Conservation (phyloP, 140 eudicot genomes). For the Stevia rebaudiana region DNA sequence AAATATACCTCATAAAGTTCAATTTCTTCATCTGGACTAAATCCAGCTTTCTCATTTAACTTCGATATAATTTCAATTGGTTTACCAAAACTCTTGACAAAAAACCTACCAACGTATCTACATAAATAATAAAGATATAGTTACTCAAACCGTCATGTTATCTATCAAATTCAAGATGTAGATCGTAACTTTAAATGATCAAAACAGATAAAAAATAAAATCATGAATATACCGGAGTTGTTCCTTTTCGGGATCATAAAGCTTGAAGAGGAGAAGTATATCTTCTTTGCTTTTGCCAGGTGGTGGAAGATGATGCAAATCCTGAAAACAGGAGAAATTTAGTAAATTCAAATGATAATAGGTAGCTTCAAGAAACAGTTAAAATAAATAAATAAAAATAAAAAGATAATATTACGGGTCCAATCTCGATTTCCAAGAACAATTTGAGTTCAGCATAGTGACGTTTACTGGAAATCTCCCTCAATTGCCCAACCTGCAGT, state of each 20-base stretch:
- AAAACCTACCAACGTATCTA: constrained; percentile 38
- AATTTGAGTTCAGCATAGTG: constrained; percentile 58
- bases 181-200: no score
- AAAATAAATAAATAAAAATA: background rate
- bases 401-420: constrained; percentile 32
- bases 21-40: constrained; percentile 58
- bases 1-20: constrained; percentile 62
- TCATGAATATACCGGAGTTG: constrained; percentile 57
- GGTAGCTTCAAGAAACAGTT: no score
- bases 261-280: constrained; percentile 73
- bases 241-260: constrained; percentile 80
- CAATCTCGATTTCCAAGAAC: constrained; percentile 56
- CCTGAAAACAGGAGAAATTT: constrained; percentile 31
- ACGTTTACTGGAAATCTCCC: constrained; percentile 48
- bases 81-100: constrained; percentile 33
- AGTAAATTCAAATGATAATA: background rate
- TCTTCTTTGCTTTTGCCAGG: constrained; percentile 73
- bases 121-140: background rate
- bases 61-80: constrained; percentile 30
- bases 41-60: constrained; percentile 44
- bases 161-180: no score
- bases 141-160: background rate
- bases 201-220: background rate
- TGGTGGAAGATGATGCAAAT: constrained; percentile 50
- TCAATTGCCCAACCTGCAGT: constrained; percentile 62